Percentiles rank a stretch among this genome's conserved stretches.
phyloP scores from a whole-genome alignment of 2,329 filamentous ascomycete genomes.

The Aspergillus aculeatinus region DNA sequence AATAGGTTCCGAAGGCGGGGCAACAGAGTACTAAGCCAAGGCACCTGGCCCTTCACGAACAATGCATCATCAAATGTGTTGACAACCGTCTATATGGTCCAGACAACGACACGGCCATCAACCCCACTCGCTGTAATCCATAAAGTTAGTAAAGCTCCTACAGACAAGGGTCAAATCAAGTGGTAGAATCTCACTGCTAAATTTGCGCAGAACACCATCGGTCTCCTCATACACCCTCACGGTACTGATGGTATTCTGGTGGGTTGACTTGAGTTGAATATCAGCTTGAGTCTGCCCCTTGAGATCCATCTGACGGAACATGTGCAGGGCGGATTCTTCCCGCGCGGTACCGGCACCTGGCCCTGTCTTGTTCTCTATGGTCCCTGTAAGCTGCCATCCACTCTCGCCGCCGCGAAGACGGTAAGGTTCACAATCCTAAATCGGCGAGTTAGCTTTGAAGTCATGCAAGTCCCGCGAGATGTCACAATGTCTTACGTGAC shows the following conservation, averaged over 20 bases:
- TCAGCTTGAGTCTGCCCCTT: conserved; percentile 91
- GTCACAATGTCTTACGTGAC: conserved; percentile 60
- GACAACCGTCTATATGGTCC: conserved; percentile 55
- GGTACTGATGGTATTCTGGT: conserved; percentile 93
- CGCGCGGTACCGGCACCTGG: conserved; percentile 60
- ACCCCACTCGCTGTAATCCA: conserved; percentile 68
- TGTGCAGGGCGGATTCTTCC: conserved; percentile 93
- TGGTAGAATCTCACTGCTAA: conserved; percentile 69
- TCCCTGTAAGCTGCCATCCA: conserved; percentile 82
- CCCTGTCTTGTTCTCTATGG: conserved; percentile 71
- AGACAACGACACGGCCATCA: conserved; percentile 78
- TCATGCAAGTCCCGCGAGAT: not conserved
- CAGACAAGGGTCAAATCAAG: not conserved
- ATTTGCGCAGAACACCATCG: conserved; percentile 67
- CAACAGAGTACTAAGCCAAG: not conserved
- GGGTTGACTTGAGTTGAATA: conserved; percentile 89
- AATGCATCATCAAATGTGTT: not conserved
- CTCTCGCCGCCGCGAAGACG: conserved; percentile 74
- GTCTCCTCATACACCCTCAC: conserved; percentile 72
- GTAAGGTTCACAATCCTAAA: conserved; percentile 75
- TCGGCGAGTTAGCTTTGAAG: conserved; percentile 7
- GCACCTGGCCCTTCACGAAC: not conserved
- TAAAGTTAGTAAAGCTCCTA: conserved; percentile 18
- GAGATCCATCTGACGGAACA: conserved; percentile 98
- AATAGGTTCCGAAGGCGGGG: not conserved